Evolutionary conservation across 2,329 filamentous ascomycete species (phyloP).

Genomic region (Ophiosphaerella herpotricha): DNA sequence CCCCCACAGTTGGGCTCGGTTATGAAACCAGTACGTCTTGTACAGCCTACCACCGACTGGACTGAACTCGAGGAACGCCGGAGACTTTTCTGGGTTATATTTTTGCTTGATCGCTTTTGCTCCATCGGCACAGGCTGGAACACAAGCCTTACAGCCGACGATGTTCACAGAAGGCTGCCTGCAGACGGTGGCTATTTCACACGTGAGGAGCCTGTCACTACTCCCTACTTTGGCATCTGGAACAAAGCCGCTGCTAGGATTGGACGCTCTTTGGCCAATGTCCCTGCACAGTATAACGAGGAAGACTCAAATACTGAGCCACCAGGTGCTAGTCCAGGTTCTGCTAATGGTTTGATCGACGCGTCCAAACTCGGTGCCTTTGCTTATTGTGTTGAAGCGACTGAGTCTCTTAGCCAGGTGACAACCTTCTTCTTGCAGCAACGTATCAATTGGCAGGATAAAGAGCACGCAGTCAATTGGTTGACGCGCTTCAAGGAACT

Average conservation of each 20-base stretch:
- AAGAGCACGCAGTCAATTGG: conserved; percentile 42
- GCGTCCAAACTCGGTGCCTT: conserved; percentile 42
- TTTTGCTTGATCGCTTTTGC: conserved; percentile 41
- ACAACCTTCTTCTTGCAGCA: conserved; percentile 43
- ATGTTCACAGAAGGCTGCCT: conserved; percentile 38
- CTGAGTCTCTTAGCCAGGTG: conserved; percentile 40
- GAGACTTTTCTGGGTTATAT: conserved; percentile 40
- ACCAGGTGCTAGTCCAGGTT: conserved; percentile 36
- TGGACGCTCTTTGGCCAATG: conserved; percentile 36
- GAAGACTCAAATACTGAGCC: conserved; percentile 32
- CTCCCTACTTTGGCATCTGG: conserved; percentile 44
- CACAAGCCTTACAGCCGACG: conserved; percentile 39
- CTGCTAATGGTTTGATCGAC: conserved; percentile 38
- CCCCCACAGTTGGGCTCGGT: conserved; percentile 30
- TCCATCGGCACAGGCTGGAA: conserved; percentile 42
- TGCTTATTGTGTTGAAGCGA: conserved; percentile 41
- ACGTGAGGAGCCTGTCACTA: conserved; percentile 38
- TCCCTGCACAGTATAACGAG: conserved; percentile 42
- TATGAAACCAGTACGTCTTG: conserved; percentile 34
- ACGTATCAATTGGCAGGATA: conserved; percentile 41
- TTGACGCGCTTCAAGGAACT: conserved; percentile 42
- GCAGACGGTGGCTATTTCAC: conserved; percentile 43
- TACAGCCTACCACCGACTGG: conserved; percentile 34
- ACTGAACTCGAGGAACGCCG: conserved; percentile 39
- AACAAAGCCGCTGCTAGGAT: conserved; percentile 41